phyloP scores from a whole-genome alignment of 2,329 filamentous ascomycete genomes.

The Zasmidium angulare region DNA sequence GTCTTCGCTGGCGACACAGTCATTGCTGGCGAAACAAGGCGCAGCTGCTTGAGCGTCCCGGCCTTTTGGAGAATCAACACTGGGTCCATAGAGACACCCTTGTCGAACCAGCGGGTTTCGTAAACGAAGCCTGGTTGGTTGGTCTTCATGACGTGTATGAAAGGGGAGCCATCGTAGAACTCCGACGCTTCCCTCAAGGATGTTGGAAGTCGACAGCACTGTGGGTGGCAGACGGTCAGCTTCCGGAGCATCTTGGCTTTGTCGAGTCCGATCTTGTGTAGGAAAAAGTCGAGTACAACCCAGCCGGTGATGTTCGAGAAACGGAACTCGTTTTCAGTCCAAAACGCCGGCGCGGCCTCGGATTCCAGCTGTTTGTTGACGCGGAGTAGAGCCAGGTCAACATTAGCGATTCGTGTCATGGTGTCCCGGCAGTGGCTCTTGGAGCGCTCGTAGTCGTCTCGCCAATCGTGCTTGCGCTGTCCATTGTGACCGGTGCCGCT shows the following conservation, averaged over 20 bases:
- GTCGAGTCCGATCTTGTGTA: constrained; percentile 6
- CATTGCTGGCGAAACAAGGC: neutral
- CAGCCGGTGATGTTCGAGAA: constrained; percentile 19
- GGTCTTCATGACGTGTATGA: neutral
- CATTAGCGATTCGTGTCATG: neutral
- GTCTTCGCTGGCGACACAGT: neutral
- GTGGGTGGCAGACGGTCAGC: constrained; percentile 8
- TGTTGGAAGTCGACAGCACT: neutral
- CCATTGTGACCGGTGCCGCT: neutral
- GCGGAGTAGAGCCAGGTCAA: neutral
- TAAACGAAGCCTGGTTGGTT: neutral
- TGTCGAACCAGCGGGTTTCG: neutral
- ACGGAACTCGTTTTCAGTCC: constrained; percentile 46
- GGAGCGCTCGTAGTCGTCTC: neutral
- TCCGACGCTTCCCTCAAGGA: neutral
- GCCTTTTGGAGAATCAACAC: constrained; percentile 1
- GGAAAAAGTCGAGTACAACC: constrained; percentile 3
- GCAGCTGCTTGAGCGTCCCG: neutral
- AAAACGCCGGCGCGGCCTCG: constrained; percentile 46
- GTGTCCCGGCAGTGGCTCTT: neutral
- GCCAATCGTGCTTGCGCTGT: neutral
- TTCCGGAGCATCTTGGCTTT: constrained; percentile 6
- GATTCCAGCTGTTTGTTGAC: constrained; percentile 31
- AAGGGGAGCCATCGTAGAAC: neutral
- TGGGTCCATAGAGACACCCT: neutral